These are phyloP conservation scores for Rhizoctonia solani DNA, from an alignment of 1,284 basidiomycete genomes.

Conservation along the genomic window DNA sequence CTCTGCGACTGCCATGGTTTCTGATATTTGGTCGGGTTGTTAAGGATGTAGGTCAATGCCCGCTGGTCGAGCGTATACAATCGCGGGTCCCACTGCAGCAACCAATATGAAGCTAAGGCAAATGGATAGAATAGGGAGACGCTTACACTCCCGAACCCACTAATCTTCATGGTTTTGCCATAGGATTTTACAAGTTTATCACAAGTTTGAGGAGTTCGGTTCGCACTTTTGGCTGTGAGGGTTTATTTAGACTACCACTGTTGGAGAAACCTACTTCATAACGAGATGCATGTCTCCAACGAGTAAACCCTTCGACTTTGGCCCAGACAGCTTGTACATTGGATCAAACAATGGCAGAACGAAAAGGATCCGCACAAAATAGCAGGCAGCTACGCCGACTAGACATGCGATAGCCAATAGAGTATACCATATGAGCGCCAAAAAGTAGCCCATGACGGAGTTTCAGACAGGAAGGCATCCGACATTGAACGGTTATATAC, in stretches of 20 bases:
- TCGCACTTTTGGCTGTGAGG: constrained; percentile 53
- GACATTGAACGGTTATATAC: neutral
- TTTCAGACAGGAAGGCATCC: neutral
- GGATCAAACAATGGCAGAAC: constrained; percentile 47
- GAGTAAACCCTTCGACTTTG: constrained; percentile 55
- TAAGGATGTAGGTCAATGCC: constrained; percentile 70
- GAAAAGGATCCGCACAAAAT: constrained; percentile 45
- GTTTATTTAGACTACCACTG: neutral
- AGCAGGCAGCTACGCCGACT: constrained; percentile 7
- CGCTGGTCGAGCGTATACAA: constrained; percentile 74
- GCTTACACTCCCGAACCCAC: constrained; percentile 66
- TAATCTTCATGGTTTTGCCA: constrained; percentile 63
- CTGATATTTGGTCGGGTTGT: constrained; percentile 69
- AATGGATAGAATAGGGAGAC: neutral
- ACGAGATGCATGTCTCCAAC: constrained; percentile 58
- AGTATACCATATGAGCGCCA: constrained; percentile 11
- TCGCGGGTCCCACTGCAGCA: constrained; percentile 69
- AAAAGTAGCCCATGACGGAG: neutral
- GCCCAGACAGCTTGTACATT: constrained; percentile 58
- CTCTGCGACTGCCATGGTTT: constrained; percentile 78
- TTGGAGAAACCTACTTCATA: constrained; percentile 55
- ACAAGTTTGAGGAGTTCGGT: constrained; percentile 57
- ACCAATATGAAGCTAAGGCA: neutral
- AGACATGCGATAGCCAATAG: neutral
- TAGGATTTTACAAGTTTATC: constrained; percentile 57